Base-by-base conservation (phyloP, 129 eudicot genomes). In the Centaurea solstitialis region DNA sequence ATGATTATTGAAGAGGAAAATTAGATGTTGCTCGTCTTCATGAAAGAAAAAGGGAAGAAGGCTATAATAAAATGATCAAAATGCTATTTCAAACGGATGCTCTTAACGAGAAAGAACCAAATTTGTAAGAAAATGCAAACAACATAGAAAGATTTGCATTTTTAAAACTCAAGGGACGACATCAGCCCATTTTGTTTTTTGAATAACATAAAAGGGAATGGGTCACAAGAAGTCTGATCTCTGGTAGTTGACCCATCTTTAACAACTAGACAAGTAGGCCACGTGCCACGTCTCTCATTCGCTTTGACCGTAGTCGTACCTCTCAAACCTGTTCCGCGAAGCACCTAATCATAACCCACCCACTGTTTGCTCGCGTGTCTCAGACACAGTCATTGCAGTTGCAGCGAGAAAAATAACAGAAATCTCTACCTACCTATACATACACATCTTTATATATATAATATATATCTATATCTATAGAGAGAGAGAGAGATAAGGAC, bases 301-400 rank as follows among this genome's bases (percentile, higher is more conserved):
- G 18, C 41, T 69, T 68, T 11, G 22, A 70, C 40, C 67, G 18
- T 45, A 2, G 3, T 12, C 41, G 7, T 12, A 61, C 40, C 9
- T 53, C 53, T 22, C 73, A 38, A 39, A 67, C 10, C 21, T 70
- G 50, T 45, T 39, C 84, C 86, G 86, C 81, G 88, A 70, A 59
- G 47, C 88, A 87, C 9, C 2, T 28, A 45, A 84, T 81, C 37
- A 66, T 4, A 72, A 22, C 86, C 39, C 85, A 3, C 35, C 13
- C 3, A 20, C 35, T 18, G 24, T 73, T n/a, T n/a, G n/a, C n/a
- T 26, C 78, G 67, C 77, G 39, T 80, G 77, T 59, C 72, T 68
- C 22, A 74, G 68, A 61, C 80, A 53, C 67, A 23, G 85, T 83
- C 70, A 71, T 70, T 80, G 38, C 68, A 81, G 77, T 33, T 33